Evolutionary conservation across 768 basidiomycete genomes (phyloP).

Genomic region (Exidia glandulosa): DNA sequence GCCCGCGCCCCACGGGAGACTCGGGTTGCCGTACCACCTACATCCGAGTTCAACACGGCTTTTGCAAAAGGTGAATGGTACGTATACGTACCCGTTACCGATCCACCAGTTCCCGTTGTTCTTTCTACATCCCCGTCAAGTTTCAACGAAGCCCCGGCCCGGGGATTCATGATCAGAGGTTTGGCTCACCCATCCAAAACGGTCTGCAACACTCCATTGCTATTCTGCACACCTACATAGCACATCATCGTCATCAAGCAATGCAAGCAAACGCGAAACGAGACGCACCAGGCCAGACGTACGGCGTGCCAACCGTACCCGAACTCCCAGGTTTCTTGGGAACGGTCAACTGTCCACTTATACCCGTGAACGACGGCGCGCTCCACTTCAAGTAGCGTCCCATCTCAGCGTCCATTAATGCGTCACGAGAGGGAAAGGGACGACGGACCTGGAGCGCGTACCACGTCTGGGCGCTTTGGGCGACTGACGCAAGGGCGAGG

Average conservation of each 20-base stretch:
- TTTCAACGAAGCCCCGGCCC: too few species aligned
- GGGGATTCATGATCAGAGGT: not conserved
- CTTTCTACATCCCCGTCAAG: not conserved
- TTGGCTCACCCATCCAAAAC: not conserved
- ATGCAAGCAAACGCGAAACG: not conserved
- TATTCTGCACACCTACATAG: not conserved
- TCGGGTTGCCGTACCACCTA: not conserved
- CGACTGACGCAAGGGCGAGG: not conserved
- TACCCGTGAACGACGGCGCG: not conserved
- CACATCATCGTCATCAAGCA: not conserved
- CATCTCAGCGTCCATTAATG: too few species aligned
- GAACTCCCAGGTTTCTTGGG: not conserved
- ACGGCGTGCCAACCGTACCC: not conserved
- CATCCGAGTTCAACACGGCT: too few species aligned
- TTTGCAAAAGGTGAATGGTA: not conserved
- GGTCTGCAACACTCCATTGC: not conserved
- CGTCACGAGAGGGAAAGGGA: too few species aligned
- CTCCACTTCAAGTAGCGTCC: too few species aligned
- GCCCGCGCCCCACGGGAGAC: not conserved
- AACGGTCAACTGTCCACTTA: not conserved
- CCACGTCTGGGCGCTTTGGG: not conserved
- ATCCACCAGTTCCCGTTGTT: not conserved
- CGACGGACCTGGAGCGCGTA: not conserved
- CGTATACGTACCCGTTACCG: not conserved
- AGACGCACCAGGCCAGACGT: not conserved